A percentile compares a stretch with the other conserved stretches of the same genome.
Evolutionary conservation across 768 basidiomycete species (phyloP).

Genomic region (Kwoniella heveanensis): DNA sequence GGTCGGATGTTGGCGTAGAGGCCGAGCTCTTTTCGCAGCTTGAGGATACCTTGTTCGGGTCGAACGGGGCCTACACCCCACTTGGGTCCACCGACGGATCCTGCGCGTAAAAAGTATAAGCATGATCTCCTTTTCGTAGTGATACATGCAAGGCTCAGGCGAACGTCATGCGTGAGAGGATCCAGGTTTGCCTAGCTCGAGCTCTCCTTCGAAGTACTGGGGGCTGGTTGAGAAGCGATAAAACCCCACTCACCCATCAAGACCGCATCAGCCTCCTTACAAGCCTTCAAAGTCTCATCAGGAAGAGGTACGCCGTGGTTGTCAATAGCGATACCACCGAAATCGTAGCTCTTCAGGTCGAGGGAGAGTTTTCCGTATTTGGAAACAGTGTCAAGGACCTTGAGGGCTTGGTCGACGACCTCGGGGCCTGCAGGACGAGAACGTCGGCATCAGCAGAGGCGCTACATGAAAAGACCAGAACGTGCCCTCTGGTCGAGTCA

Average conservation of each 20-base stretch:
- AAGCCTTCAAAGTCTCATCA: conserved; percentile 78
- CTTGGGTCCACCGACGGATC: conserved; percentile 97
- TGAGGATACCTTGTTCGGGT: conserved; percentile 87
- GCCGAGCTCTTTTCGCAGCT: conserved; percentile 85
- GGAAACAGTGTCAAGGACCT: conserved; percentile 74
- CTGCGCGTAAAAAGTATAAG: conserved; percentile 57
- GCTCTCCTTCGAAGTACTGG: no score
- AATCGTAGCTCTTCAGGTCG: conserved; percentile 71
- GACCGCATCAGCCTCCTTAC: conserved; percentile 90
- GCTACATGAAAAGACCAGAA: no score
- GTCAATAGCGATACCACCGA: conserved; percentile 94
- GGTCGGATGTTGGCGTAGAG: conserved; percentile 98
- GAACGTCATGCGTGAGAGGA: no score
- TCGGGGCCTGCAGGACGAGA: conserved; percentile 69
- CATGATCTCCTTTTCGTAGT: background rate
- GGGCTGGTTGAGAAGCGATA: no score
- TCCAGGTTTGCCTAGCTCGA: no score
- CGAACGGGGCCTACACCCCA: conserved; percentile 93
- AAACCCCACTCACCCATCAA: conserved; percentile 81
- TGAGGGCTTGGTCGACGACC: conserved; percentile 80
- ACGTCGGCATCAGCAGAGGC: no score
- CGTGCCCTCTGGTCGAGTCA: no score
- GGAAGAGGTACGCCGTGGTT: conserved; percentile 81
- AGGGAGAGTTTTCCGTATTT: conserved; percentile 69
- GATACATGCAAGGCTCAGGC: background rate